These are phyloP conservation scores for Poteriospumella lacustris DNA, from an alignment of 108 stramenopile species.

Conservation along the genomic window DNA sequence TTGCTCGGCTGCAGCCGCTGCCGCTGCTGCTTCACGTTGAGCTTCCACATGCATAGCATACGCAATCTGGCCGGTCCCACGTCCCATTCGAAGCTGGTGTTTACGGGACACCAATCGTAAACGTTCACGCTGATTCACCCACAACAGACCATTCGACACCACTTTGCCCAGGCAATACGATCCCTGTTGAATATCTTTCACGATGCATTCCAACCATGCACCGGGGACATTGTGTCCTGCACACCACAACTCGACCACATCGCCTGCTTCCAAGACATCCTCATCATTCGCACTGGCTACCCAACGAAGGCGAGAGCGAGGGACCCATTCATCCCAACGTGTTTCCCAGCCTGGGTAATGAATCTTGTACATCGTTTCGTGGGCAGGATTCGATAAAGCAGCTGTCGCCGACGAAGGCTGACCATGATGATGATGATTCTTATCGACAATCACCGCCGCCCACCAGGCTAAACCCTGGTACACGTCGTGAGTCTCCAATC, in stretches of 20 bases:
- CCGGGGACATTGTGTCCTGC: slow-evolving; percentile 47
- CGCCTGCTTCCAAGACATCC: slow-evolving; percentile 20
- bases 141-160: no score
- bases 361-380: slow-evolving; percentile 33
- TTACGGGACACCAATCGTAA: slow-evolving; percentile 14
- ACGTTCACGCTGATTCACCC: slow-evolving; percentile 14
- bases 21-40: no score
- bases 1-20: no score
- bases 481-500: slow-evolving; percentile 44
- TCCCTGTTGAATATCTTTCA: slow-evolving; percentile 36
- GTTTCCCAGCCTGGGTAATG: slow-evolving; percentile 53
- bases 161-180: no score
- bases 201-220: slow-evolving; percentile 56
- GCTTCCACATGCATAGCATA: no score
- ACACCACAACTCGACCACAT: slow-evolving; percentile 52
- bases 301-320: slow-evolving; percentile 48
- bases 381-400: no score
- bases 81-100: no score
- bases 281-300: not conserved
- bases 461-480: slow-evolving; percentile 52
- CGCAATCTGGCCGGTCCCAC: no score
- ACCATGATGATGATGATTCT: not conserved
- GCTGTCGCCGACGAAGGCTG: not conserved
- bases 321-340: slow-evolving; percentile 55
- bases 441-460: slow-evolving; percentile 45